Evolutionary conservation across 1,139 yeast genomes (phyloP), one percentile per base, ranked within the genome.

Genomic region (Nakaseomyces delphensis): DNA sequence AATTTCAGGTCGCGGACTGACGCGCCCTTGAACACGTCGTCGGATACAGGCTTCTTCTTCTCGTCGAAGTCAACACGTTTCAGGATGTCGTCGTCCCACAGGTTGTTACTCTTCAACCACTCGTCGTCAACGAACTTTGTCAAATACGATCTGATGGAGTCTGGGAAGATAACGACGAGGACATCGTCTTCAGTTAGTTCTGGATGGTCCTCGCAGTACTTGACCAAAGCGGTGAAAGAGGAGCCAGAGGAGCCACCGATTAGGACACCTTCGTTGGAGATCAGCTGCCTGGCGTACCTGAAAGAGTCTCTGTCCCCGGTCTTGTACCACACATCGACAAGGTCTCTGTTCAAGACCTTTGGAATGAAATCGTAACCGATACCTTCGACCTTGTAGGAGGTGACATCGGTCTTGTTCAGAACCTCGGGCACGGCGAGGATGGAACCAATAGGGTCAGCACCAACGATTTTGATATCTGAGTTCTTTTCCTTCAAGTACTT

Each of bases 281-380:
- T 85, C 53, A 85, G 73, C 66, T 87, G 79, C 69, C 95, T 74
- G 31, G 95, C 91, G 54, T 82, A 76, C 49, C 77, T 71, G 69
- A 85, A 85, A 28, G 93, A 77, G 51, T 82, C 89, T 47, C 79
- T 73, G 60, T 85, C 95, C 52, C 82, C 89, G 41, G 94, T 84
- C 71, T 85, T 85, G 69, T 81, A 73, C 95, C 95, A 85, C 48
- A 72, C 66, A 63, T 85, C 94, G 35, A 85, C 81, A 45, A 68
- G 64, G 20, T 66, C 57, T 65, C 94, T 75, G 60, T 79, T 70
- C 59, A 85, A 73, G 20, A 83, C 95, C 43, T 83, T 84, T 39
- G 95, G 95, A 48, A 85, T 71, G 60, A 85, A 85, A 65, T 85
- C 95, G 62, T 85, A 85, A 53, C 95, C 95, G 56, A 85, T 85